Base-by-base conservation (phyloP, 352 stramenopile genomes). In the Globisporangium ultimum region DNA sequence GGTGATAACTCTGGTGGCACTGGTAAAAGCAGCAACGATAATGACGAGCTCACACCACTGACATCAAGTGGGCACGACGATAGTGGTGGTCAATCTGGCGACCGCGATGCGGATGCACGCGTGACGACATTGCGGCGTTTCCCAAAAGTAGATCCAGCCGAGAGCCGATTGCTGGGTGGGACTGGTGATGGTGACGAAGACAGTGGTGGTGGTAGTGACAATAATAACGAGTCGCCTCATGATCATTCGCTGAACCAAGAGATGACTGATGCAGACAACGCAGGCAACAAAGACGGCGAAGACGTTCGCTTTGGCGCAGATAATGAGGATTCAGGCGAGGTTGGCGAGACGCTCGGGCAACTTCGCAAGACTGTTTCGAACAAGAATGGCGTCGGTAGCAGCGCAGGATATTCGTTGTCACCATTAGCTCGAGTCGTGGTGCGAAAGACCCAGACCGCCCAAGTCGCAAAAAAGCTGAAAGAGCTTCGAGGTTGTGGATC, bases 401-500 rank as follows among this genome's bases (percentile, higher is more conserved):
- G 67, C 32, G 61, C 53, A 7, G 21, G 13, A 9, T 61, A 59
- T 9, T 65, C 55, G 9, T 60, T 80, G 3, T 81, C 74, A 3
- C 74, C 77, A 22, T 64, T 87, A 0, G 66, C 63, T 14, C 77
- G 66, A 9, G 72, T 84, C 11, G 61, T 87, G 8, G 28, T 73
- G 40, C 65, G 72, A 2, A 87, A 84, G 56, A 64, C 70, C 1
- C 66, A 83, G 47, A 70, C 74, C 2, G 60, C 59, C 20, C 64
- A 72, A 3, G 77, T 65, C 7, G 64, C 74, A n/a, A 70, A 68
- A n/a, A 87, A 80, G 42, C 59, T 87, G 10, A 84, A 78, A 50
- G 66, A 74, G 6, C 51, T 78, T 40, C 63, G 55, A 11, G 50
- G 53, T 12, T 32, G 28, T 36, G 28, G 45, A 18, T 45, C 53